Evolutionary conservation across 352 stramenopile species (phyloP).

Genomic region (Pythium myriotylum): DNA sequence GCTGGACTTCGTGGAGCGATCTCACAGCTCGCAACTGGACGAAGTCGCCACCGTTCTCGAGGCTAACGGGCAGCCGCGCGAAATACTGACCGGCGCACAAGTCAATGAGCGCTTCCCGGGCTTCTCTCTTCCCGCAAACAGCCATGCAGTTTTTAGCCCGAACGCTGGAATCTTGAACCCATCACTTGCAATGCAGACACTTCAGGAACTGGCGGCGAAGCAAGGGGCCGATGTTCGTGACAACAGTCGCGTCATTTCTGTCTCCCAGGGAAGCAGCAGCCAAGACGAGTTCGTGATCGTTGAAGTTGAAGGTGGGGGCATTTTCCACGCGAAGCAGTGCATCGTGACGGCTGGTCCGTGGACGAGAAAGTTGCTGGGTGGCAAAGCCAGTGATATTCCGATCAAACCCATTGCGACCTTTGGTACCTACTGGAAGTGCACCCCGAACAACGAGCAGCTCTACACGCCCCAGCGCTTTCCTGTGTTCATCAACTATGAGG

Average conservation of each 20-base stretch:
- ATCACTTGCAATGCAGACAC: conserved; percentile 49
- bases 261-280: conserved; percentile 10
- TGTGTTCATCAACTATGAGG: conserved; percentile 70
- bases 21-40: conserved; percentile 24
- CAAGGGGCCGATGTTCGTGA: conserved; percentile 48
- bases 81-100: conserved; percentile 44
- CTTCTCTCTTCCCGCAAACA: conserved; percentile 42
- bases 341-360: conserved; percentile 64
- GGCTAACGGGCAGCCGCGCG: conserved; percentile 25
- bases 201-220: conserved; percentile 43
- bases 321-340: conserved; percentile 38
- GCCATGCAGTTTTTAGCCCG: conserved; percentile 50
- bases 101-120: conserved; percentile 55
- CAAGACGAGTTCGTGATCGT: conserved; percentile 34
- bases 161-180: conserved; percentile 59
- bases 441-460: conserved; percentile 31
- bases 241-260: conserved; percentile 18
- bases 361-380: conserved; percentile 46
- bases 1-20: conserved; percentile 46
- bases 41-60: conserved; percentile 21
- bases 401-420: conserved; percentile 67
- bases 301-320: conserved; percentile 31
- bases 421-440: conserved; percentile 63
- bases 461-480: conserved; percentile 54
- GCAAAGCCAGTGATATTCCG: conserved; percentile 30